Percentiles rank a stretch among this genome's conserved stretches.
Conservation (phyloP, 2,329 filamentous ascomycete genomes). For the Hypoxylon sp. region DNA sequence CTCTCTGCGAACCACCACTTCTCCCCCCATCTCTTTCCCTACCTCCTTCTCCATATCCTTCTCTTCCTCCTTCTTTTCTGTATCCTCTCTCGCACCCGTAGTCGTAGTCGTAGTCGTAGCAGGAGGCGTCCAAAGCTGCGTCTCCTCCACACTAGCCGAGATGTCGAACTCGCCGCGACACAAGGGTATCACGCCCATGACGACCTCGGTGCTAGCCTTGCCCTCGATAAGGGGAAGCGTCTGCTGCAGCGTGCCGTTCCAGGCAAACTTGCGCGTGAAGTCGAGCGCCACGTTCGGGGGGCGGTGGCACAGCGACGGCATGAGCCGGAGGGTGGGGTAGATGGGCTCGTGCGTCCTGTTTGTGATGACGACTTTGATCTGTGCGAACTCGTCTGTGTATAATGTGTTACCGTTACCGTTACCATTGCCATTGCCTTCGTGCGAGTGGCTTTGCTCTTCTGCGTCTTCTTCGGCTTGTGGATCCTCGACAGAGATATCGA, state of each 20-base stretch:
- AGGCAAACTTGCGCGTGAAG: conserved; percentile 84
- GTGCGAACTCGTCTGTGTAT: conserved; percentile 74
- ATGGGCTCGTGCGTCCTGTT: conserved; percentile 81
- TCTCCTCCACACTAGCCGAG: conserved; percentile 85
- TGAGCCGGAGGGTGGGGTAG: conserved; percentile 79
- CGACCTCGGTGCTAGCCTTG: conserved; percentile 71
- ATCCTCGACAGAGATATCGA: conserved; percentile 71
- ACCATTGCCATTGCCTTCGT: no score
- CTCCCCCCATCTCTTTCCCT: neutral
- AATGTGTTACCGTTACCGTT: conserved; percentile 49
- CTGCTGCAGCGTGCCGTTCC: conserved; percentile 88
- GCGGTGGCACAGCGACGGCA: conserved; percentile 82
- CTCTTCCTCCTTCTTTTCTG: conserved; percentile 37
- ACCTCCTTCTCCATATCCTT: conserved; percentile 14
- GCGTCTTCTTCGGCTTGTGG: conserved; percentile 15
- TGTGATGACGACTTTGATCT: conserved; percentile 77
- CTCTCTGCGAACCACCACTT: conserved; percentile 33
- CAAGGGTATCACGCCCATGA: conserved; percentile 80
- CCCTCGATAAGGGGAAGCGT: conserved; percentile 75
- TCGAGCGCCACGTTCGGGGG: conserved; percentile 82
- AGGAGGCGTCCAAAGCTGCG: conserved; percentile 65
- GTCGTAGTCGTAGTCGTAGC: conserved; percentile 24
- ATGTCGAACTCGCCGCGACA: conserved; percentile 88
- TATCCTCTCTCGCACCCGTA: no score
- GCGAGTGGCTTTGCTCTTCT: neutral